These are phyloP conservation scores for Raphidocelis subcapitata DNA, from an alignment of 139 green algal species.

Conservation along the genomic window DNA sequence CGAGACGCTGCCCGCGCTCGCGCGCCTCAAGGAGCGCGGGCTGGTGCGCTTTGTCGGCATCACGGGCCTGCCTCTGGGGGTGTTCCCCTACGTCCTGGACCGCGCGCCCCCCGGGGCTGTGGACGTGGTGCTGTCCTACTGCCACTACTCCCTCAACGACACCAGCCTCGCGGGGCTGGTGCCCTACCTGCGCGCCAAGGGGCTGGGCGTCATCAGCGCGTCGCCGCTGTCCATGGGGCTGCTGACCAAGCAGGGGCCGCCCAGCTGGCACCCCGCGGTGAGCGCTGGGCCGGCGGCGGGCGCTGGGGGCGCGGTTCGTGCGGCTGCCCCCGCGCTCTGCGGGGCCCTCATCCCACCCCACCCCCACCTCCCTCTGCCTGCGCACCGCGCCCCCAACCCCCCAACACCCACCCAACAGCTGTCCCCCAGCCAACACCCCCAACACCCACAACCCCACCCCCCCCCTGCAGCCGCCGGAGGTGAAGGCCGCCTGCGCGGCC, in stretches of 20 bases:
- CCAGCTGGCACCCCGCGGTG: slow-evolving; percentile 93
- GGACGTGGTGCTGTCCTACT: slow-evolving; percentile 91
- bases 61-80: slow-evolving; percentile 85
- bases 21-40: slow-evolving; percentile 74
- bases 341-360: too few species aligned
- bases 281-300: too few species aligned
- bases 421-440: too few species aligned
- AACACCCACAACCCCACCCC: too few species aligned
- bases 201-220: slow-evolving; percentile 87
- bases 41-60: slow-evolving; percentile 88
- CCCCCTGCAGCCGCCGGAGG: slow-evolving; percentile 47
- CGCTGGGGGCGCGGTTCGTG: too few species aligned
- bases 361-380: too few species aligned
- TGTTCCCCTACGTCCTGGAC: slow-evolving; percentile 81
- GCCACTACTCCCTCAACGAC: slow-evolving; percentile 90
- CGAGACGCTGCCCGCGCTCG: slow-evolving; percentile 90
- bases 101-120: slow-evolving; percentile 57
- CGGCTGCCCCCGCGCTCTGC: too few species aligned
- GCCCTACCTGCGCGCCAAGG: slow-evolving; percentile 53
- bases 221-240: slow-evolving; percentile 91
- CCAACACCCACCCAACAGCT: too few species aligned
- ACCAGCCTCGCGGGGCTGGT: slow-evolving; percentile 54
- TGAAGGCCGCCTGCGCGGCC: slow-evolving; percentile 56
- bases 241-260: slow-evolving; percentile 80
- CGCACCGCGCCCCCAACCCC: too few species aligned